Evolutionary conservation across 2,329 filamentous ascomycete genomes (phyloP).

Genomic region (Aspergillus sp.): DNA sequence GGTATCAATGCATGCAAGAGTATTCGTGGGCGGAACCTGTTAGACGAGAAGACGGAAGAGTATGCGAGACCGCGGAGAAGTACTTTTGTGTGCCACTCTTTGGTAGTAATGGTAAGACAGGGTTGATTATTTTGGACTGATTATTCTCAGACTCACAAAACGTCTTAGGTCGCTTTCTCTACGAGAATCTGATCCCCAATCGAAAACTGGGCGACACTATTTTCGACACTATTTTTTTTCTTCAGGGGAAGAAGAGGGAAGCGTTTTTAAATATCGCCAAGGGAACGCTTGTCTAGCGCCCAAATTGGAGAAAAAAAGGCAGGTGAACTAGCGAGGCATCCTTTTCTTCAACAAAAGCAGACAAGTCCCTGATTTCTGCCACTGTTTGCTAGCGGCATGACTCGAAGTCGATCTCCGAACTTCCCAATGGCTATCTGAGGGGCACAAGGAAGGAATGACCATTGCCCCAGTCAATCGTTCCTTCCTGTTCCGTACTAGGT

Average conservation of each 20-base stretch:
- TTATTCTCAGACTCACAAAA: constrained; percentile 28
- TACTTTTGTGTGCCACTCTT: constrained; percentile 46
- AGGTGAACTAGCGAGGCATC: constrained; percentile 33
- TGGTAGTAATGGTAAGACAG: constrained; percentile 34
- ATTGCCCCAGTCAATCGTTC: neutral
- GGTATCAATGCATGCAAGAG: constrained; percentile 38
- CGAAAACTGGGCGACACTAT: constrained; percentile 36
- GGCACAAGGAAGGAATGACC: neutral
- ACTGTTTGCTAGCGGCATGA: constrained; percentile 22
- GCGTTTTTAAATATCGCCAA: constrained; percentile 36
- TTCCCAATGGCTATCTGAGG: no score
- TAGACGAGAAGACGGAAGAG: constrained; percentile 31
- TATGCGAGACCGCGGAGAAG: constrained; percentile 39
- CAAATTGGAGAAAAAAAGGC: constrained; percentile 33
- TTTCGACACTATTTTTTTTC: constrained; percentile 33
- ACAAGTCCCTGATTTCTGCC: constrained; percentile 27
- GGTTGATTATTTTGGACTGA: constrained; percentile 20
- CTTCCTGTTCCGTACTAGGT: neutral
- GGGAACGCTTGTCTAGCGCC: constrained; percentile 39
- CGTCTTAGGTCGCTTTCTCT: constrained; percentile 37
- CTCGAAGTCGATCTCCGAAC: constrained; percentile 16
- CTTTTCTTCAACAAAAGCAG: constrained; percentile 36
- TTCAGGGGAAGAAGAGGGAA: constrained; percentile 36
- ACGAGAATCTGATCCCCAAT: constrained; percentile 39
- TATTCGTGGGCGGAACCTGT: constrained; percentile 37